These are phyloP conservation scores for Tuber melanosporum DNA, from an alignment of 495 filamentous ascomycete genomes.

Conservation along the genomic window DNA sequence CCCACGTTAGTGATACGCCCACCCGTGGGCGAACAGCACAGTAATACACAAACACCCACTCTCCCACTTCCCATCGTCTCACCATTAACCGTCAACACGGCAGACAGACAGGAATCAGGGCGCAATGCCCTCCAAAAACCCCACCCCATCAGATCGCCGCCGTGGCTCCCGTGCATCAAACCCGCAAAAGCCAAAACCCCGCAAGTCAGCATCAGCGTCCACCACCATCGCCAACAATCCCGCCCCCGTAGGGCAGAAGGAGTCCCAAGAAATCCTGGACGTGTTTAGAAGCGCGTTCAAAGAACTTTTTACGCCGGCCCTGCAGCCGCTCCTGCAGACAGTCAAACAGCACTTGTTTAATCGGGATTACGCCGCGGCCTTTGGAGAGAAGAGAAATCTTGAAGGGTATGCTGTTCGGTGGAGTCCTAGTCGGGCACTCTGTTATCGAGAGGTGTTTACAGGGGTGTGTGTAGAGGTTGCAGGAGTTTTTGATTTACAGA, in stretches of 20 bases:
- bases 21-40: background rate
- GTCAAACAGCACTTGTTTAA: slow-evolving; percentile 79
- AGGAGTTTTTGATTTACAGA: slow-evolving; percentile 32
- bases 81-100: background rate
- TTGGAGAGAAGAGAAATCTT: slow-evolving; percentile 60
- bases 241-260: background rate
- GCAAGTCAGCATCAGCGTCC: slow-evolving; percentile 8
- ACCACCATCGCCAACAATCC: background rate
- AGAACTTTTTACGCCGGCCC: slow-evolving; percentile 45
- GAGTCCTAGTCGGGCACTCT: slow-evolving; percentile 74
- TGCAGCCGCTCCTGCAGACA: slow-evolving; percentile 58
- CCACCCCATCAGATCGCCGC: slow-evolving; percentile 31
- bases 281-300: slow-evolving; percentile 63
- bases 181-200: slow-evolving; percentile 18
- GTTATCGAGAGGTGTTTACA: slow-evolving; percentile 63
- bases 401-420: slow-evolving; percentile 79
- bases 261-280: slow-evolving; percentile 65
- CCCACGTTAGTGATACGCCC: background rate
- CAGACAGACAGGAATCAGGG: background rate
- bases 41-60: background rate
- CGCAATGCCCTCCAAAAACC: slow-evolving; percentile 28
- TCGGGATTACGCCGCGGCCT: slow-evolving; percentile 74
- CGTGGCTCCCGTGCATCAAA: slow-evolving; percentile 25
- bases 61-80: background rate
- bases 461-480: slow-evolving; percentile 47